Conservation (phyloP, 257 asterid species). For the Galeopsis tetrahit region DNA sequence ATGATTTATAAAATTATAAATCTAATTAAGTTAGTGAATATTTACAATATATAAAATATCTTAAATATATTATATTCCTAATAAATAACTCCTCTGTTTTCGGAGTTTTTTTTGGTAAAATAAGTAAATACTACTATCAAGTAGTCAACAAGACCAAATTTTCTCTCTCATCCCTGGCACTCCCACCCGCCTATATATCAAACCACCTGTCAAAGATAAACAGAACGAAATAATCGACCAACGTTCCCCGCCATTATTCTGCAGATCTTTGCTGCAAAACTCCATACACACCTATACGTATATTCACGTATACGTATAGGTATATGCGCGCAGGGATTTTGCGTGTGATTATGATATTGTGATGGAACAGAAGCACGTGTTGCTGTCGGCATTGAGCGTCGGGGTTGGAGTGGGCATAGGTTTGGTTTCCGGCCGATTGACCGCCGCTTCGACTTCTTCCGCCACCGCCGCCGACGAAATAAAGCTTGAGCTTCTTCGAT, state of each 20-base stretch:
- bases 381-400: constrained; percentile 91
- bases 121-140: too few species aligned
- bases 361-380: constrained; percentile 91
- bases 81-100: background rate
- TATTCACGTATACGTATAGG: constrained; percentile 31
- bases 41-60: too few species aligned
- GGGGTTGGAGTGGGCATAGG: constrained; percentile 96
- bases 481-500: constrained; percentile 66
- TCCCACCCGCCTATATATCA: constrained; percentile 37
- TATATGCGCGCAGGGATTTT: constrained; percentile 7
- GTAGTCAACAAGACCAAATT: constrained; percentile 30
- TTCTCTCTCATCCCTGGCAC: constrained; percentile 28
- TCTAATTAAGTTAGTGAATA: too few species aligned
- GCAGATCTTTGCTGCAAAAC: constrained; percentile 25
- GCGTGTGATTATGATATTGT: constrained; percentile 26
- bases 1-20: too few species aligned
- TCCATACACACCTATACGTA: constrained; percentile 29
- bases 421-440: constrained; percentile 73
- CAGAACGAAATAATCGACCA: constrained; percentile 33
- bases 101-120: constrained; percentile 30
- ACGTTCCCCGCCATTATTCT: constrained; percentile 39
- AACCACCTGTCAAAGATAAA: constrained; percentile 20
- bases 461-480: constrained; percentile 56
- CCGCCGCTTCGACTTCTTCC: constrained; percentile 39
- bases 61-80: too few species aligned